Conservation (phyloP, 495 filamentous ascomycete species). For the Paragyromitra xinjiangensis region DNA sequence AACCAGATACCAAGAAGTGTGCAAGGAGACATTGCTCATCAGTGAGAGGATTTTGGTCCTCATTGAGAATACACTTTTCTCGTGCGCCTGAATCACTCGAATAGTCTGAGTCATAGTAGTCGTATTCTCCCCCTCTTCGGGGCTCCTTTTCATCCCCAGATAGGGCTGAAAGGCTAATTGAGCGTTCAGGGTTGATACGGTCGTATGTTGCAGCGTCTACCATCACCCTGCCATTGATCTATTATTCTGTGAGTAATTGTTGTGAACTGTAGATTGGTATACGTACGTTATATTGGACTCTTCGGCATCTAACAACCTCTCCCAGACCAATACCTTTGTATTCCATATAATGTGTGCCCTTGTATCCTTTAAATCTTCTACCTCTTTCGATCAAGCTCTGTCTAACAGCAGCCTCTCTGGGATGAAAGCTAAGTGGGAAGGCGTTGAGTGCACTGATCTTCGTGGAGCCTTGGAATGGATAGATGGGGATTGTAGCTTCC, state of each 20-base stretch:
- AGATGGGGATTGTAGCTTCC: slow-evolving; percentile 61
- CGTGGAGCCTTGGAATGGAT: slow-evolving; percentile 66
- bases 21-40: slow-evolving; percentile 56
- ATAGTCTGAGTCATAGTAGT: slow-evolving; percentile 6
- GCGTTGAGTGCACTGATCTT: slow-evolving; percentile 66
- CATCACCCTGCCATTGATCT: slow-evolving; percentile 64
- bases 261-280: neutral
- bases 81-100: neutral
- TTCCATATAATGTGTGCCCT: slow-evolving; percentile 69
- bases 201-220: slow-evolving; percentile 61
- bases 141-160: neutral
- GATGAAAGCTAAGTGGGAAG: slow-evolving; percentile 69
- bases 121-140: neutral
- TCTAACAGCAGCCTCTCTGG: slow-evolving; percentile 60
- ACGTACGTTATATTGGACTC: slow-evolving; percentile 62
- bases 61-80: slow-evolving; percentile 9
- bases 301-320: slow-evolving; percentile 51
- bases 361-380: slow-evolving; percentile 64
- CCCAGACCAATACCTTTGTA: slow-evolving; percentile 66
- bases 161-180: slow-evolving; percentile 6
- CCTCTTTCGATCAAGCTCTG: slow-evolving; percentile 62
- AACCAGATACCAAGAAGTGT: slow-evolving; percentile 56
- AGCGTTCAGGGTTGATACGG: slow-evolving; percentile 34
- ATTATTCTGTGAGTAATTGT: neutral
- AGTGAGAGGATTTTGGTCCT: slow-evolving; percentile 19